Conservation (phyloP, 495 filamentous ascomycete genomes). For the Aspergillus ellipticus region DNA sequence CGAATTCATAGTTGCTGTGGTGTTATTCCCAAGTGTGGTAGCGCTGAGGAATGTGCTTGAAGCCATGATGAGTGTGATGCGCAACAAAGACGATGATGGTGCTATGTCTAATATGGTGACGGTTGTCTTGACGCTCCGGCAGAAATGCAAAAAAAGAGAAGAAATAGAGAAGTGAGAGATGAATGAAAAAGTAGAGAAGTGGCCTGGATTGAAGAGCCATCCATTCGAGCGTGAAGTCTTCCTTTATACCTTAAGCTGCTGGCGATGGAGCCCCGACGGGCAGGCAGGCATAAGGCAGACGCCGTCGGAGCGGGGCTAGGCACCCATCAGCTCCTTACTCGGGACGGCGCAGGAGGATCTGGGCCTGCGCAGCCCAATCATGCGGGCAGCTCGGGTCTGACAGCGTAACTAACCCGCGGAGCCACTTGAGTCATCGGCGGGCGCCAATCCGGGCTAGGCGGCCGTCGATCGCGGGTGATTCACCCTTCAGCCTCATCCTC, state of each 20-base stretch:
- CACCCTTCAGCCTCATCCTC: neutral
- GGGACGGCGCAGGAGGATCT: neutral
- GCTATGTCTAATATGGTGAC: neutral
- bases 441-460: neutral
- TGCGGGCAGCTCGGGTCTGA: neutral
- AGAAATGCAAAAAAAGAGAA: neutral
- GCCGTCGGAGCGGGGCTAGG: neutral
- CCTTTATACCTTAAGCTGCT: neutral
- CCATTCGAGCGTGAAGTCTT: neutral
- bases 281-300: neutral
- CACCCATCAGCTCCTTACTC: neutral
- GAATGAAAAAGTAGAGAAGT: neutral
- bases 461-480: neutral
- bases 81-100: neutral
- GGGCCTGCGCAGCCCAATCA: neutral
- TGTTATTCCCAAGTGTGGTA: too few relatives aligned
- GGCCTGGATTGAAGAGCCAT: neutral
- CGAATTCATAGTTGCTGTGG: slow-evolving; percentile 19
- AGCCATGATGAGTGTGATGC: neutral
- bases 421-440: slow-evolving; percentile 4
- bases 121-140: neutral
- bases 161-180: neutral
- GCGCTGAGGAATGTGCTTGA: slow-evolving; percentile 2
- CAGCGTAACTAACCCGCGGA: neutral
- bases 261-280: neutral